Evolutionary conservation across 2,329 filamentous ascomycete species (phyloP).

Genomic region (Aspergillus alliaceus): DNA sequence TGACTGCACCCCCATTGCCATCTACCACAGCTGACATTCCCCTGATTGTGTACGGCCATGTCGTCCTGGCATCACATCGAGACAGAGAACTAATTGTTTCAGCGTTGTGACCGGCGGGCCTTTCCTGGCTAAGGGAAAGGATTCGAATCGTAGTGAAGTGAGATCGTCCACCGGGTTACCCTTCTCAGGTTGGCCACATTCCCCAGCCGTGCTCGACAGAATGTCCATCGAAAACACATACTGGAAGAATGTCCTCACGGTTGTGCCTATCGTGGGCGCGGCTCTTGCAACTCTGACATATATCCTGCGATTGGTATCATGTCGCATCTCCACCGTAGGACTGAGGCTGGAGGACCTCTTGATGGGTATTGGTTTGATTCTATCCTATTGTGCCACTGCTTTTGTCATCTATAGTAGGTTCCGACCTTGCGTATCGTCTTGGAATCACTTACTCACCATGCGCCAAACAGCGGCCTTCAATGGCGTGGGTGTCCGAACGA

Average conservation of each 20-base stretch:
- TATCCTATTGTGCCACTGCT: constrained; percentile 10
- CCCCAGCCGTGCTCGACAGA: background rate
- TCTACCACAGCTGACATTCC: too few species aligned
- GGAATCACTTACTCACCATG: background rate
- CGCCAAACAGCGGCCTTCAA: constrained; percentile 11
- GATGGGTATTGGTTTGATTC: constrained; percentile 13
- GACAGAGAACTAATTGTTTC: background rate
- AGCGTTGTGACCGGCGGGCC: background rate
- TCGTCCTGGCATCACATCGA: background rate
- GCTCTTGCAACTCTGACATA: constrained; percentile 8
- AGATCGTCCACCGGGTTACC: background rate
- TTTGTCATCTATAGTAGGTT: constrained; percentile 12
- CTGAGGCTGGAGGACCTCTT: constrained; percentile 9
- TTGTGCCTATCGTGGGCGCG: constrained; percentile 11
- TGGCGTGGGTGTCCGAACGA: constrained; percentile 7
- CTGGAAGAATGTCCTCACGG: constrained; percentile 14
- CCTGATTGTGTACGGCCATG: too few species aligned
- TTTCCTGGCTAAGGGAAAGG: background rate
- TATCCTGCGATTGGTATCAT: constrained; percentile 7
- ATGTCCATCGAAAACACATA: constrained; percentile 10
- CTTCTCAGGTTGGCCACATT: background rate
- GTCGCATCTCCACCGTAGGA: background rate
- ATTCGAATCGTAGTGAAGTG: background rate
- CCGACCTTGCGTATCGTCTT: too few species aligned
- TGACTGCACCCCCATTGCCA: background rate